These are phyloP conservation scores for Hirsutella minnesotensis DNA, from an alignment of 2,329 filamentous ascomycete species.

Conservation along the genomic window DNA sequence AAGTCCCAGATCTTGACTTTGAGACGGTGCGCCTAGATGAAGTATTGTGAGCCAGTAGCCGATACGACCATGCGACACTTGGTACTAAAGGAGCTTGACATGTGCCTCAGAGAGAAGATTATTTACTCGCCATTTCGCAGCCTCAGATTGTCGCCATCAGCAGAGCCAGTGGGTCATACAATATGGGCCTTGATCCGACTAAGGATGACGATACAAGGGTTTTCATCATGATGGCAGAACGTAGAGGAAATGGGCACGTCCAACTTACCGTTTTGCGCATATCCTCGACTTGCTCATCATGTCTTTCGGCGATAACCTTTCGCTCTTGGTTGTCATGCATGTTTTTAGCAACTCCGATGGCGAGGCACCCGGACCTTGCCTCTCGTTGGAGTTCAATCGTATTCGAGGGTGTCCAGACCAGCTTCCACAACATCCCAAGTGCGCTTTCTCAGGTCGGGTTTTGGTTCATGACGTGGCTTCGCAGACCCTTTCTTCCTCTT, in stretches of 20 bases:
- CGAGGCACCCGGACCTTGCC: too few species aligned
- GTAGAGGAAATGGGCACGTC: background rate
- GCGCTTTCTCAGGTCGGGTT: constrained; percentile 52
- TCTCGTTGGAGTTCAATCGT: constrained; percentile 42
- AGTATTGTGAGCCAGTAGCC: too few species aligned
- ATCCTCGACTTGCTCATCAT: too few species aligned
- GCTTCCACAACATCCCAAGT: constrained; percentile 56
- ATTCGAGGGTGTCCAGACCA: constrained; percentile 48
- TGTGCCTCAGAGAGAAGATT: constrained; percentile 43
- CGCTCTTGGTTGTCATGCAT: too few species aligned
- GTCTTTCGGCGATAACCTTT: too few species aligned
- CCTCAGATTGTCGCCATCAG: constrained; percentile 18
- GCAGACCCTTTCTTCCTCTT: constrained; percentile 27
- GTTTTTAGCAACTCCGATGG: too few species aligned
- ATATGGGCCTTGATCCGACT: constrained; percentile 50
- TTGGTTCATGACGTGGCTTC: constrained; percentile 31
- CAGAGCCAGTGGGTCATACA: constrained; percentile 19
- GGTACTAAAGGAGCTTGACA: background rate
- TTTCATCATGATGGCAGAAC: constrained; percentile 59
- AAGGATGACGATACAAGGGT: constrained; percentile 90
- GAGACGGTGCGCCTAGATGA: too few species aligned
- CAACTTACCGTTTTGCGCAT: background rate
- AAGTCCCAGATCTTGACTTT: too few species aligned
- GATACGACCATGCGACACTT: too few species aligned
- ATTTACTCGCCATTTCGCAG: constrained; percentile 33